Base-by-base conservation (phyloP, 139 green algal species). In the Volvox reticuliferus region DNA sequence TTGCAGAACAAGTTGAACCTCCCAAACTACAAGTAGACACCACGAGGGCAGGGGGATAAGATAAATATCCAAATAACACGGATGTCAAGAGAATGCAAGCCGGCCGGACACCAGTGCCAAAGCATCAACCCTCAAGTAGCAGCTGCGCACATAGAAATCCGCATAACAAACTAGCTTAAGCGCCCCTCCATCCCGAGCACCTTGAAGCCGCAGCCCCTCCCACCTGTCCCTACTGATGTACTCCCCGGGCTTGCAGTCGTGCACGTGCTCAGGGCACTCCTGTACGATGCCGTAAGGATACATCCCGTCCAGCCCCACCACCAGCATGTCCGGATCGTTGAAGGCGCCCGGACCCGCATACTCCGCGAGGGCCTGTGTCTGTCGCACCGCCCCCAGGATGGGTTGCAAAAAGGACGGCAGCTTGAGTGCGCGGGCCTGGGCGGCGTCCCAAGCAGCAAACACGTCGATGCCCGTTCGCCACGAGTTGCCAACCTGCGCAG, bases 291-390 rank as follows among this genome's bases (percentile, higher is more conserved):
- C 94, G 82, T 95, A 94, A 13, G 93, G 94, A 69, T 91, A 93
- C 93, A 95, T 96, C 50, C 93, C 93, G 17, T 95, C 92, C 37
- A 96, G 91, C 16, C 94, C 94, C 67, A 96, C 94, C 71, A 95
- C 92, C 37, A 96, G 92, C 94, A 96, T 96, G 88, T 96, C 94
- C 3, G 93, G 94, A 85, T 96, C 94, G 73, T 96, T 96, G 75
- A 95, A 95, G 28, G 88, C 93, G 33, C 87, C 87, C 14, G 87
- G 87, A 24, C 76, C 55, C 20, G 73, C 86, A n/a, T 90, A 26
- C n/a, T 76, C 13, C 18, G 44, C 50, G 37, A 90, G 86, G 20
- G n/a, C 86, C 67, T 80, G 67, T 35, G 68, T 92, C 68, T 87
- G 76, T 21, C 86, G 78, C 6, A 90, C 87, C 28, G 81, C 91